Base-by-base conservation (phyloP, 1,284 basidiomycete species). In the Ceratobasidium theobromae region DNA sequence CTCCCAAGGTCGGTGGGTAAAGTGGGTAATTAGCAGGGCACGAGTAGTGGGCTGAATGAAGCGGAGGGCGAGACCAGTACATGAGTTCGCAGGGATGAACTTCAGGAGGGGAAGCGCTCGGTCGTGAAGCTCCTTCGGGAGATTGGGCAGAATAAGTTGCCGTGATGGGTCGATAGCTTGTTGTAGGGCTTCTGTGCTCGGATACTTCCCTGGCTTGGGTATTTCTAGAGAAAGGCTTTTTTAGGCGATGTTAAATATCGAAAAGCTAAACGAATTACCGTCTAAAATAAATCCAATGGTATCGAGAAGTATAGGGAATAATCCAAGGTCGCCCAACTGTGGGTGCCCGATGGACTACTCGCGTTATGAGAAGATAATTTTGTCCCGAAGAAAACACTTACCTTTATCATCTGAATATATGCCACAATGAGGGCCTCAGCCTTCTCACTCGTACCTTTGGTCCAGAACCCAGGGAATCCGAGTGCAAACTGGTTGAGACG, bases 401-500 rank as follows among this genome's bases (percentile, higher is more conserved):
- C 87, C 75, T 86, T 71, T 4, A 80, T 78, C 32, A 91, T 76
- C 18, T 78, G 77, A 46, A 86, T 81, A 32, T 90, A 71, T 0
- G 77, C 74, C 4, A 74, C 72, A 35, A 82, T 79, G 27, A 90
- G 67, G 21, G 74, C 73, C 23, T 77, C 76, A 43, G 80, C 79
- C 30, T 77, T 72, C 41, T 82, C 80, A 69, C 81, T 86, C 38
- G 80, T 78, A 55, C 77, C 78, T 2, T 77, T 69, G 0, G 83
- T 84, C 86, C 87, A 89, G 1, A 75, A 73, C 4, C 79, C 81
- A 16, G 80, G 80, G 71, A 90, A 87, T 16, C 85, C 84, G 6
- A 91, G 77, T 71, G 84, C 79, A 68, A 91, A 91, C 70, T 92
- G 90, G 28, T 89, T 69, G 18, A 91, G 75, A 2, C 89, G 82